phyloP scores from a whole-genome alignment of 768 basidiomycete species.

The Paxillus involutus region DNA sequence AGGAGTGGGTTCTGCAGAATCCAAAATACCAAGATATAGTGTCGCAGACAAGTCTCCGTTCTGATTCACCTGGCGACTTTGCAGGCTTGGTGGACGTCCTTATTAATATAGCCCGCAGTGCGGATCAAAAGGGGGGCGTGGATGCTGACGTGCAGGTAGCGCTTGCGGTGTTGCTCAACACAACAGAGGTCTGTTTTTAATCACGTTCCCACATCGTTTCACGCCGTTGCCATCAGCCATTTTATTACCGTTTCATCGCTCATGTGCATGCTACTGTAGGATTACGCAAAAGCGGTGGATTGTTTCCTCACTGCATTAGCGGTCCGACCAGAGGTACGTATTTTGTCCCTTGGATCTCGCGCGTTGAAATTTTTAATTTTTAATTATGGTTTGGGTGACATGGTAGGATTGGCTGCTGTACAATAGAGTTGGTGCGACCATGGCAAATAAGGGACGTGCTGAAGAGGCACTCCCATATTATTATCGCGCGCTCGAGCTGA shows the following conservation, averaged over 20 bases:
- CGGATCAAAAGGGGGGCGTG: slow-evolving; percentile 52
- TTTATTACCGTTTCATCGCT: background rate
- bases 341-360: background rate
- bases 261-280: slow-evolving; percentile 43
- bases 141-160: slow-evolving; percentile 97
- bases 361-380: background rate
- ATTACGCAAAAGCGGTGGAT: slow-evolving; percentile 89
- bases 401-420: slow-evolving; percentile 86
- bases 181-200: slow-evolving; percentile 66
- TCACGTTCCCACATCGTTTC: background rate
- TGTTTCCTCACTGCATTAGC: slow-evolving; percentile 90
- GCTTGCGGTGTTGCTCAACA: slow-evolving; percentile 88
- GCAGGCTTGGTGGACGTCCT: slow-evolving; percentile 67
- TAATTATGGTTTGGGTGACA: background rate
- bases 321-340: slow-evolving; percentile 78
- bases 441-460: slow-evolving; percentile 84
- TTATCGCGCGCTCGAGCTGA: slow-evolving; percentile 78
- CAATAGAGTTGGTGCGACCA: slow-evolving; percentile 92
- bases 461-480: slow-evolving; percentile 88
- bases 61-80: slow-evolving; percentile 34
- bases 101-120: slow-evolving; percentile 73
- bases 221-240: background rate
- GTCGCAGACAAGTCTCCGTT: slow-evolving; percentile 31
- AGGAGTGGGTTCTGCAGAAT: slow-evolving; percentile 78
- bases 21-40: slow-evolving; percentile 48